Conservation (phyloP, 73 alveolate genomes). For the Paramecium tetraurelia region DNA sequence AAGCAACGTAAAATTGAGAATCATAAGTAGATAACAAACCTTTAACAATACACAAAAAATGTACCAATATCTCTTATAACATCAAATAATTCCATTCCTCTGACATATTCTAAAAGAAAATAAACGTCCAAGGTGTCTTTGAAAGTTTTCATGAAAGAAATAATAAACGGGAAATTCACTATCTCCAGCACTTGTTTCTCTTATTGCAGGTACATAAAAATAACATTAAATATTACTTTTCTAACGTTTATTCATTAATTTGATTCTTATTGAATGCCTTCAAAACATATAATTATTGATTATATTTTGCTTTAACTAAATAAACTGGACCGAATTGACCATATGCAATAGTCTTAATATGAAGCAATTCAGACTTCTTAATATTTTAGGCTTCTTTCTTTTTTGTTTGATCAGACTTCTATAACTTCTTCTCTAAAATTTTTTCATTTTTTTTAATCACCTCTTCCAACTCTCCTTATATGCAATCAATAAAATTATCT, state of each 20-base stretch:
- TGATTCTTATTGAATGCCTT: constrained; percentile 49
- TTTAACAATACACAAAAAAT: not conserved
- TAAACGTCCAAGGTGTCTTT: constrained; percentile 67
- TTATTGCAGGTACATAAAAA: constrained; percentile 29
- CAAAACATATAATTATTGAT: constrained; percentile 49
- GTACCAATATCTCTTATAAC: constrained; percentile 67
- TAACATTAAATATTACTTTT: constrained; percentile 14
- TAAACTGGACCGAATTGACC: constrained; percentile 61
- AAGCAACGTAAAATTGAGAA: constrained; percentile 67
- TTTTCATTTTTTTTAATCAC: constrained; percentile 47
- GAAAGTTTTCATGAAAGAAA: constrained; percentile 66
- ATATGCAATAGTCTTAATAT: constrained; percentile 53
- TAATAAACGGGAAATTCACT: constrained; percentile 66
- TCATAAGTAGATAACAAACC: constrained; percentile 67
- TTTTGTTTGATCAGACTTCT: constrained; percentile 51
- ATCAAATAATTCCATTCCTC: constrained; percentile 75
- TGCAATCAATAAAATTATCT: constrained; percentile 56
- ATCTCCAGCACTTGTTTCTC: constrained; percentile 54
- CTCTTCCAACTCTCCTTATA: constrained; percentile 56
- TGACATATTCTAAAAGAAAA: constrained; percentile 70
- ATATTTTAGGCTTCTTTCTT: constrained; percentile 52
- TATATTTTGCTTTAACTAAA: constrained; percentile 57
- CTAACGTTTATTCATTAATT: constrained; percentile 46
- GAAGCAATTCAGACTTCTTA: constrained; percentile 19
- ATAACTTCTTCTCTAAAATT: constrained; percentile 46